Conservation (phyloP, 2,329 filamentous ascomycete species). For the Colletotrichum noveboracense region DNA sequence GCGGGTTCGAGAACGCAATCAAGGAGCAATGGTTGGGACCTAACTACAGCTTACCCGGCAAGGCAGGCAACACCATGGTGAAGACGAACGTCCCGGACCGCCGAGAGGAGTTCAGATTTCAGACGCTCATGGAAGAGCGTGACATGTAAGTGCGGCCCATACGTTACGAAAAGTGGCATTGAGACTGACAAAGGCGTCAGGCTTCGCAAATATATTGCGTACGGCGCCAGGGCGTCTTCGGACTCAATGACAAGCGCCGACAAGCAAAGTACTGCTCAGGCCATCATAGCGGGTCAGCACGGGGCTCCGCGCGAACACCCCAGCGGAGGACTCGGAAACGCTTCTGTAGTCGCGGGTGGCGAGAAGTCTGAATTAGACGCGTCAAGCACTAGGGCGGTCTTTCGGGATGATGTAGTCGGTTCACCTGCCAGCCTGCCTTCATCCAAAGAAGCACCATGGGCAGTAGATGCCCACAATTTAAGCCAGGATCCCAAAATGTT, state of each 20-base stretch:
- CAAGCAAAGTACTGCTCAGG: slow-evolving; percentile 2
- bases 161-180: not conserved
- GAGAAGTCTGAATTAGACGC: not conserved
- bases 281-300: slow-evolving; percentile 5
- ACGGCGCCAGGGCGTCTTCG: not conserved
- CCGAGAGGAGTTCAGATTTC: slow-evolving; percentile 85
- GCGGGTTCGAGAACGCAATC: slow-evolving; percentile 86
- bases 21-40: slow-evolving; percentile 92
- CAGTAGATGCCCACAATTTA: slow-evolving; percentile 51
- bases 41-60: slow-evolving; percentile 78
- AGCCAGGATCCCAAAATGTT: slow-evolving; percentile 73
- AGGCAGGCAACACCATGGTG: slow-evolving; percentile 86
- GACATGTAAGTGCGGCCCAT: slow-evolving; percentile 70
- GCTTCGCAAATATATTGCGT: slow-evolving; percentile 17
- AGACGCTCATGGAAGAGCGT: slow-evolving; percentile 84
- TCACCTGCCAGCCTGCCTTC: slow-evolving; percentile 2
- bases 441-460: slow-evolving; percentile 39
- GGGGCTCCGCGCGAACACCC: not conserved
- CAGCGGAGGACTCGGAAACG: not conserved
- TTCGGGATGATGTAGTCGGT: not conserved
- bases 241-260: not conserved
- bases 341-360: not conserved
- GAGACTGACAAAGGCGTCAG: not conserved
- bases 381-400: not conserved
- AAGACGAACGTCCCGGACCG: slow-evolving; percentile 98